phyloP scores from a whole-genome alignment of 768 basidiomycete genomes.

The Collybiopsis luxurians region DNA sequence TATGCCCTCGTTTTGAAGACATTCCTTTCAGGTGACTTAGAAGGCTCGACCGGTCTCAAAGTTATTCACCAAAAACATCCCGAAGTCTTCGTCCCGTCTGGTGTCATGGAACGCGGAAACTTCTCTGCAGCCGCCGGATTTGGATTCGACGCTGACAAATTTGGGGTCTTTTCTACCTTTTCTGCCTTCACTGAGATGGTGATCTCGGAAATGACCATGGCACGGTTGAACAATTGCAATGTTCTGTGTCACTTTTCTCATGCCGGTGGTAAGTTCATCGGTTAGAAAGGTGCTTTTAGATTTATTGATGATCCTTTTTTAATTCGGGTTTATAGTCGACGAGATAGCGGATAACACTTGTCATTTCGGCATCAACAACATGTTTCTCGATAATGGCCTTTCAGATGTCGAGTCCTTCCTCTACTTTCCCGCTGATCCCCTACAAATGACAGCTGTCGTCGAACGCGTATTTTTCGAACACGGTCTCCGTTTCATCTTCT shows the following conservation, averaged over 20 bases:
- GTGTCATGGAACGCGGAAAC: constrained; percentile 85
- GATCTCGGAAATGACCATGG: constrained; percentile 88
- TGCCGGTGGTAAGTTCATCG: constrained; percentile 59
- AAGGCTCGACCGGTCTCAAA: constrained; percentile 88
- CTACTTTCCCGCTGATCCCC: constrained; percentile 85
- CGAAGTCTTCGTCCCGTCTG: constrained; percentile 82
- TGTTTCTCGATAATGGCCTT: constrained; percentile 89
- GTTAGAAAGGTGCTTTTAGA: neutral
- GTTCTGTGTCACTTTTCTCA: constrained; percentile 89
- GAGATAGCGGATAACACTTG: constrained; percentile 65
- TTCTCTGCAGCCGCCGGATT: constrained; percentile 85
- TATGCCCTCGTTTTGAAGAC: neutral
- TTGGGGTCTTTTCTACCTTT: constrained; percentile 89
- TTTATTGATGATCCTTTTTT: neutral
- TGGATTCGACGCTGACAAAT: constrained; percentile 78
- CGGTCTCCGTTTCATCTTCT: constrained; percentile 84
- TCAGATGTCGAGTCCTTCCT: constrained; percentile 74
- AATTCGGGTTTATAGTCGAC: constrained; percentile 43
- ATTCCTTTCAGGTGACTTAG: constrained; percentile 61
- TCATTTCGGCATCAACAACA: constrained; percentile 76
- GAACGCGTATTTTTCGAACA: constrained; percentile 79
- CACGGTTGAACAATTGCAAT: constrained; percentile 86
- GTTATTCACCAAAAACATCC: constrained; percentile 88
- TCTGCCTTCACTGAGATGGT: constrained; percentile 93
- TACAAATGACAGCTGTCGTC: constrained; percentile 79